Base-by-base conservation (phyloP, 176 grass and related monocot species). In the Cymbopogon citratus region DNA sequence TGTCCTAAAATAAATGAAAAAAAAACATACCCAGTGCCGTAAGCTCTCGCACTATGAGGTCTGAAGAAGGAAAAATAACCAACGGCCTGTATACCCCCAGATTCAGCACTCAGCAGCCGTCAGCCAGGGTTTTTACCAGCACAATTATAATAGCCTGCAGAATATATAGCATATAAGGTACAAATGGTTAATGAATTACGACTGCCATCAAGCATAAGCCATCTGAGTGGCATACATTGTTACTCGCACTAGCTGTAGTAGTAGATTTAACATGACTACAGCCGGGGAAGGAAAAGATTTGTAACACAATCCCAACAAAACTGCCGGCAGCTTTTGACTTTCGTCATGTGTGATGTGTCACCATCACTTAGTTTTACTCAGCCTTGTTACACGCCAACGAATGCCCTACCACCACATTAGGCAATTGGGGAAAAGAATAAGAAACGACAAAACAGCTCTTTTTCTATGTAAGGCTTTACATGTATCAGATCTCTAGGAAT, bases 381-480 rank as follows among this genome's bases (percentile, higher is more conserved):
- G 49, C 76, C 41, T 59, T 46, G 13, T 56, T 76, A 71, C 40
- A 76, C 18, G 3, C 52, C 41, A 71, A 76, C 3, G 54, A 81
- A 85, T 85, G 72, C 49, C 41, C 74, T 56, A 33, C 38, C 57
- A 67, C 31, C 21, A 69, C 13, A 69, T 23, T 77, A 35, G 73
- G 44, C 11, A 45, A 78, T 82, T 9, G 54, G 78, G 65, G 18
- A 56, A 52, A 83, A 46, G 11, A 34, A 48, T 18, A 24, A 81
- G 49, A 25, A 61, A 86, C 23, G 16, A 29, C 12, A 62, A 81
- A 86, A 60, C 25, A 48, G 59, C 66, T 86, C 68, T 39, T 54
- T 54, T 56, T 67, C 84, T 83, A 74, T 41, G 79, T 41, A 63
- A 83, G 68, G 24, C 68, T 86, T 79, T 79, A 83, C 88, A 90